Evolutionary conservation across 2,329 filamentous ascomycete genomes (phyloP), one percentile per base, ranked within the genome.

Genomic region (Neonectria sp.): DNA sequence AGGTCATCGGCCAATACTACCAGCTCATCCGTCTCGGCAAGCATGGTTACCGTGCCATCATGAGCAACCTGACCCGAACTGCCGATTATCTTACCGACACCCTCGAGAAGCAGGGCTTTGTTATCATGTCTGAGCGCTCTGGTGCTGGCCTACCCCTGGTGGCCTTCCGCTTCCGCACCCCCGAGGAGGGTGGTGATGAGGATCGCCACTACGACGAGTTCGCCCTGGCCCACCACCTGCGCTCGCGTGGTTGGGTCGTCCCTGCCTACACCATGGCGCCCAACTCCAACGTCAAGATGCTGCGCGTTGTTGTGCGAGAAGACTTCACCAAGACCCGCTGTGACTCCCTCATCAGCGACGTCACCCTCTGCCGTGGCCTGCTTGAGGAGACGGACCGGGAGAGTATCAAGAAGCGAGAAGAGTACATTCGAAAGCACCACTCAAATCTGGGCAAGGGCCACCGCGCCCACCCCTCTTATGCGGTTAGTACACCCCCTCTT

Each of bases 221-320:
- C 68, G 88, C 92, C 1, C 83, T 95, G 46, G 95, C 95, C 1
- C 95, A 97, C 78, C 92, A 95, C 80, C 89, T 98, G 29, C 92
- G 95, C 58, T 91, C 93, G 71, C 90, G 95, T 37, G 93, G 94
- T 49, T 98, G 95, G 95, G 92, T 98, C 33, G 93, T 98, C 0
- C 95, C 95, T 0, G 95, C 95, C 0, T 98, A 98, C 83, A 98
- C 95, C 45, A 98, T 98, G 95, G 95, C 95, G 1, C 95, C 95
- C 21, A 88, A 97, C 79, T 95, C 93, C 21, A 85, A 90, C 71
- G 86, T 98, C 77, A 97, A 97, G 87, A 92, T 98, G 88, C 90
- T 98, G 85, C 91, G 95, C 43, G 90, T 98, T 5, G 95, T 98
- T 1, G 93, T 98, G 5, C 90, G 95, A 57, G 95, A 98, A 82